Evolutionary conservation across 345 rosid genomes (phyloP).

Genomic region (Gynandropsis gynandra): DNA sequence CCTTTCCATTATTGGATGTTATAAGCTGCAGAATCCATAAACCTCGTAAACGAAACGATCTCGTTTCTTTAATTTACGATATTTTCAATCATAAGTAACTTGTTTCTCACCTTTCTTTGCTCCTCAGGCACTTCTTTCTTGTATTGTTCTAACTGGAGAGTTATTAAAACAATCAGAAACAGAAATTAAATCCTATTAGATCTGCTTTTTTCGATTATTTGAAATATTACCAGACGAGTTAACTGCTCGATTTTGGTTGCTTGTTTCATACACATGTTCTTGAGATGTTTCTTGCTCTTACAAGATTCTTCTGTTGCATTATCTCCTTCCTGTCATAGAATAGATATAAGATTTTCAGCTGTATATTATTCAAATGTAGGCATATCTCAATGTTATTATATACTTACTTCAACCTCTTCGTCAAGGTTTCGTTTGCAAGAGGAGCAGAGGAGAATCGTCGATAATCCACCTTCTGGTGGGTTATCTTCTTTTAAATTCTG

Average conservation of each 20-base stretch:
- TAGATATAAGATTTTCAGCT: too few species aligned
- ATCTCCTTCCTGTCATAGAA: too few species aligned
- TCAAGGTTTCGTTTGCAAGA: constrained; percentile 56
- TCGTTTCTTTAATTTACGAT: too few species aligned
- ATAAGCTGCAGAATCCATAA: constrained; percentile 12
- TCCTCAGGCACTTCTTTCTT: constrained; percentile 31
- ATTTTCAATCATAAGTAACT: too few species aligned
- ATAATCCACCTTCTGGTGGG: constrained; percentile 27
- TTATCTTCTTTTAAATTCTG: constrained; percentile 34
- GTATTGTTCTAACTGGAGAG: constrained; percentile 30
- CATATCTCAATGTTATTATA: too few species aligned
- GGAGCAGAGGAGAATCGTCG: constrained; percentile 52
- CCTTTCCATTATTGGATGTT: constrained; percentile 13
- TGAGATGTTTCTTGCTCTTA: constrained; percentile 35
- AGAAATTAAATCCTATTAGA: neutral
- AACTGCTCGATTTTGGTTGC: constrained; percentile 68
- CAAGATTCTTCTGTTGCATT: constrained; percentile 33
- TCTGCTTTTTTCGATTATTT: neutral
- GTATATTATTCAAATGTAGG: too few species aligned
- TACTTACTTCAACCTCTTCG: too few species aligned
- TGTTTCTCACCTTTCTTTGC: constrained; percentile 28
- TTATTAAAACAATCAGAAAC: constrained; percentile 16
- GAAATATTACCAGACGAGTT: constrained; percentile 36
- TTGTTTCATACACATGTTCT: constrained; percentile 55
- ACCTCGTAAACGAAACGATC: too few species aligned